Base-by-base conservation (phyloP, 345 rosid genomes). In the Excoecaria cochinchinensis region DNA sequence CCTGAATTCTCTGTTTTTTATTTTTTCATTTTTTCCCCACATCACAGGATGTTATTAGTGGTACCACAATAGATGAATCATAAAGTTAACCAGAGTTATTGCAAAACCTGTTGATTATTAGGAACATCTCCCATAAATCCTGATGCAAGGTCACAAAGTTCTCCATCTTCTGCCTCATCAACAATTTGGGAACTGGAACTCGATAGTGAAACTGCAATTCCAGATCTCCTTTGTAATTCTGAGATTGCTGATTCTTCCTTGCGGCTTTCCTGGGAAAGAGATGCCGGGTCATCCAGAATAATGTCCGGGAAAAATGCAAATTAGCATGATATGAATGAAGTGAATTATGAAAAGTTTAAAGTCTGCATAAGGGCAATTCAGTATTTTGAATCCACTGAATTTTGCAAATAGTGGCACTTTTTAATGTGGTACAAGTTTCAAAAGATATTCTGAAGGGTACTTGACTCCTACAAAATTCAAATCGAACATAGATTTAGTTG, bases 111-210 rank as follows among this genome's bases (percentile, higher is more conserved):
- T 69, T 76, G 87, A 52, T 65, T 79, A 77, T 70, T 77, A 72
- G 77, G 80, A 78, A 81, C 78, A 62, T 82, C 89, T 58, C 84
- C 93, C 48, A 73, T 71, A 67, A 91, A 77, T 73, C 83, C 85
- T 11, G 79, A 81, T 40, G 96, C 96, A 55, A 95, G 83, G 60
- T 90, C 97, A 78, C 86, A 77, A 64, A 95, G 87, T 57, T 95
- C 97, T 76, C 75, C 86, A 79, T 95, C 98, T 73, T 92, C 94
- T 19, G 79, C 76, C 86, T 85, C 96, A 77, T 90, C 89, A 13
- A 84, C 73, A 50, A 92, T 86, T 76, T 86, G 88, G 74, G 78
- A 82, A 64, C 77, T 81, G 3, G 67, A 79, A 71, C 84, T 68
- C 48, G 85, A 79, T 71, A 79, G 74, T 24, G 86, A 82, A 78